Evolutionary conservation across 257 asterid species (phyloP), one percentile per base, ranked within the genome.

Genomic region (Primulina tabacum): DNA sequence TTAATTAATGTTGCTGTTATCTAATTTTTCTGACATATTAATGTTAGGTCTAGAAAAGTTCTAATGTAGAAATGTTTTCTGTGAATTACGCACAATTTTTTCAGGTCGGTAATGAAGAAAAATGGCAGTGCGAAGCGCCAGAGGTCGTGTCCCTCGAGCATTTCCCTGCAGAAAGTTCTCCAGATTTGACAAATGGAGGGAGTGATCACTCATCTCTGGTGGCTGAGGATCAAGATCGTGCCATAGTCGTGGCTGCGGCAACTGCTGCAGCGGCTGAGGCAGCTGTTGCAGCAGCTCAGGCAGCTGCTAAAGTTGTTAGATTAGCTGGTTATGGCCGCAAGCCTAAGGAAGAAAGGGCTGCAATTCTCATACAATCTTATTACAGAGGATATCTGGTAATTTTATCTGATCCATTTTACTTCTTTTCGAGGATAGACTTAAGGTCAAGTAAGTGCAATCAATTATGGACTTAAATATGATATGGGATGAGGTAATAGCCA

Each of bases 111-210:
- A 81, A 76, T 62, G 90, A 64, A 1, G 90, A 85, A 47, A 88
- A 81, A 76, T 87, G 92, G 95, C 89, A 86, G 20, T 73, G 77
- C 0, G 95, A 89, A 58, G 87, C 92, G 6, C 96, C 96, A 6
- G 97, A 94, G 62, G 97, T 89, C 1, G 90, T 91, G 69, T 83
- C 96, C 2, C 81, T 89, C 0, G 97, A 94, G 82, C 96, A 89
- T 79, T 94, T 91, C 56, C 92, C 95, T 0, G 82, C 86, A 2
- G 96, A 77, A 69, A 94, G 95, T 70, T 94, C 97, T 24, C 90
- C 96, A 2, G 98, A 92, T 43, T 29, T 69, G 57, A 80, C 91
- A 3, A 81, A 81, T 60, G 82, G 69, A 29, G 92, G 80, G 69
- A 81, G 93, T 71, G 35, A 80, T 29, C 81, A 67, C 68, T 79